Conservation (phyloP, 805 yeast genomes). For the Saccharomycopsis capsularis region DNA sequence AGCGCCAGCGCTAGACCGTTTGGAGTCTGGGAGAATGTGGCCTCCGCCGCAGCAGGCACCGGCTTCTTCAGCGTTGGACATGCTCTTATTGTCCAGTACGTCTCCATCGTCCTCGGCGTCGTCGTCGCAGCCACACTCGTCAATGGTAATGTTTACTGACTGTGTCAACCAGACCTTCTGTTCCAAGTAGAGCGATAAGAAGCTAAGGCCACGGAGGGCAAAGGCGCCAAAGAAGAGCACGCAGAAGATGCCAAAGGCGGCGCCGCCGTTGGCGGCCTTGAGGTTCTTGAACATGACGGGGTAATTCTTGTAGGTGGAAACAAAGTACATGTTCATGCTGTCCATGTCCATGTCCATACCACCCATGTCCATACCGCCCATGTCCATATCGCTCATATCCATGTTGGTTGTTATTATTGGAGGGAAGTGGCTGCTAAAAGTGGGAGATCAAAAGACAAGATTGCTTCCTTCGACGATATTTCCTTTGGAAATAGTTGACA, state of each 20-base stretch:
- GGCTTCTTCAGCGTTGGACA: not conserved
- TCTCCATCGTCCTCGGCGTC: constrained; percentile 24
- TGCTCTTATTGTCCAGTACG: not conserved
- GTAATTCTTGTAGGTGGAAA: constrained; percentile 41
- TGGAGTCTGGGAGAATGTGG: too few species aligned
- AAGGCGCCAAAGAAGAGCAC: constrained; percentile 53
- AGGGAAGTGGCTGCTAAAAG: too few species aligned
- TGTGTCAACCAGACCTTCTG: constrained; percentile 52
- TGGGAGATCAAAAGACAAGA: too few species aligned
- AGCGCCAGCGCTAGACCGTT: not conserved
- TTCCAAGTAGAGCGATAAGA: constrained; percentile 57
- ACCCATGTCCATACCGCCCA: constrained; percentile 15
- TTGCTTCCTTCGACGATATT: too few species aligned
- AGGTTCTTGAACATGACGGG: constrained; percentile 59
- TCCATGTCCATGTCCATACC: constrained; percentile 27
- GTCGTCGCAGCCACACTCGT: constrained; percentile 31
- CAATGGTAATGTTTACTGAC: constrained; percentile 22
- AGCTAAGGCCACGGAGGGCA: constrained; percentile 51
- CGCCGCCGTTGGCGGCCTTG: constrained; percentile 46
- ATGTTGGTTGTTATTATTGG: constrained; percentile 19
- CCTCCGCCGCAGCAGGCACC: not conserved
- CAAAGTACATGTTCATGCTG: constrained; percentile 52
- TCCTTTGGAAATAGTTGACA: too few species aligned
- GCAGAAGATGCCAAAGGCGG: constrained; percentile 69
- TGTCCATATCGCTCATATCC: constrained; percentile 20